phyloP scores from a whole-genome alignment of 2,329 filamentous ascomycete genomes.

The Hortaea sp. region DNA sequence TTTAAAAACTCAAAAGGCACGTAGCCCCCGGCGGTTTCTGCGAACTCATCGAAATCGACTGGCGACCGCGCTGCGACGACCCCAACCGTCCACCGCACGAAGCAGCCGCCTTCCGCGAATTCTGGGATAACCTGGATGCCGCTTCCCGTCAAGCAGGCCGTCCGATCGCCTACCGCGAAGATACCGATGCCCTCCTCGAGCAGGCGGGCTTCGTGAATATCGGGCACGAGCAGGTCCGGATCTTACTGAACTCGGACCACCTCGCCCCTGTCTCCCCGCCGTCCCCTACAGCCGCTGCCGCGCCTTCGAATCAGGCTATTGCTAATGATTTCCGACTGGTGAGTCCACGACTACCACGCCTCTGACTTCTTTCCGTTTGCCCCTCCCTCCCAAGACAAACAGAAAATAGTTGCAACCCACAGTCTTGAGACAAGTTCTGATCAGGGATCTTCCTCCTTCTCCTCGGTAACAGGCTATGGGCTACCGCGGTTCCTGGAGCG shows the following conservation, averaged over 20 bases:
- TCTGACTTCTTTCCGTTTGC: too few relatives aligned
- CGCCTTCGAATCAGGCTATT: conserved; percentile 32
- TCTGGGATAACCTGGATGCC: conserved; percentile 58
- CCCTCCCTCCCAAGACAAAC: too few relatives aligned
- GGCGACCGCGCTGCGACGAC: conserved; percentile 62
- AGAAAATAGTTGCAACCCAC: too few relatives aligned
- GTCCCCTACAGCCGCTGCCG: background rate
- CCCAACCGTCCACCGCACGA: conserved; percentile 42
- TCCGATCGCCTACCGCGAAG: conserved; percentile 55
- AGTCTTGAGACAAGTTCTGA: too few relatives aligned
- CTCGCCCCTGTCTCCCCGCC: conserved; percentile 41
- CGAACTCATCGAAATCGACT: conserved; percentile 86
- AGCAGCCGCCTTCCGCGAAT: conserved; percentile 47
- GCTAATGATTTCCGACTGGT: conserved; percentile 32
- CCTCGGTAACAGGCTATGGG: background rate
- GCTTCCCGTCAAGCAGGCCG: conserved; percentile 57
- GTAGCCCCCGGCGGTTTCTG: background rate
- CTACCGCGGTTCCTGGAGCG: conserved; percentile 11
- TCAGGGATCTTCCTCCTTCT: too few relatives aligned
- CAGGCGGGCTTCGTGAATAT: conserved; percentile 72
- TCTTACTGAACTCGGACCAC: conserved; percentile 43
- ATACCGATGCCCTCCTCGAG: conserved; percentile 52
- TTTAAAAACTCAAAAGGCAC: background rate
- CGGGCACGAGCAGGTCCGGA: background rate
- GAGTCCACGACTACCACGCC: too few relatives aligned